Evolutionary conservation across 768 basidiomycete species (phyloP).

Genomic region (Lactarius hatsudake): DNA sequence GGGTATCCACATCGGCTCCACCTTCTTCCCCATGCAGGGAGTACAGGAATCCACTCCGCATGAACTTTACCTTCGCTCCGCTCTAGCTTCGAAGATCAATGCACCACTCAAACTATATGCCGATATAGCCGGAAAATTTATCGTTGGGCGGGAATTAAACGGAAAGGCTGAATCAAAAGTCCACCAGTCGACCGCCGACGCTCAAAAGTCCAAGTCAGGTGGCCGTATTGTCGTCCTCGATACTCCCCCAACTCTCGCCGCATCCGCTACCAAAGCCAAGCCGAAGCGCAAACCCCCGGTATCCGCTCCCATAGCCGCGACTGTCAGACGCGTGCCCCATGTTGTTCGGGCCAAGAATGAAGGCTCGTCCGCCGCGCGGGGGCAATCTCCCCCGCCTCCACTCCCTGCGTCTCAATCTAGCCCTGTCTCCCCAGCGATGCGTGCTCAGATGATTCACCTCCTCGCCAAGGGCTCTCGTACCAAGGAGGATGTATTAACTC

Average conservation of each 20-base stretch:
- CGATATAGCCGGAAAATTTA: constrained; percentile 70
- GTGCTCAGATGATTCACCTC: constrained; percentile 50
- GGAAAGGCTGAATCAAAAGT: constrained; percentile 41
- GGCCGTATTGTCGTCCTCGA: constrained; percentile 48
- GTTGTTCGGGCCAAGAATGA: constrained; percentile 27
- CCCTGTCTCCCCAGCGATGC: constrained; percentile 28
- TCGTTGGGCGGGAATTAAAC: constrained; percentile 60
- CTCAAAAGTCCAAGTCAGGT: constrained; percentile 44
- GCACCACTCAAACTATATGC: constrained; percentile 72
- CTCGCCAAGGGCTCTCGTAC: constrained; percentile 52
- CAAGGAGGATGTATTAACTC: constrained; percentile 36
- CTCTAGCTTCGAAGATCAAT: constrained; percentile 54
- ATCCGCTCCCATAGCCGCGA: constrained; percentile 10
- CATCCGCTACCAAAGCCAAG: constrained; percentile 36
- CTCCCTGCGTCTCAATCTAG: constrained; percentile 19
- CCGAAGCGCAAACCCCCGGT: constrained; percentile 29
- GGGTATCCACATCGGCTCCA: constrained; percentile 59
- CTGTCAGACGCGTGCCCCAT: constrained; percentile 22
- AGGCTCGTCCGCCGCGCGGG: constrained; percentile 33
- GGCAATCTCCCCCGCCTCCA: constrained; percentile 33
- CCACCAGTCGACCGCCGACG: constrained; percentile 37
- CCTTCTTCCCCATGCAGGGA: constrained; percentile 58
- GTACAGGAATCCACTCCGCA: constrained; percentile 55
- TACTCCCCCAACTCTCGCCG: constrained; percentile 33
- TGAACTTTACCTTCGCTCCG: constrained; percentile 69